Evolutionary conservation across 2,329 filamentous ascomycete genomes (phyloP).

Genomic region (Sordariomycetes sp.): DNA sequence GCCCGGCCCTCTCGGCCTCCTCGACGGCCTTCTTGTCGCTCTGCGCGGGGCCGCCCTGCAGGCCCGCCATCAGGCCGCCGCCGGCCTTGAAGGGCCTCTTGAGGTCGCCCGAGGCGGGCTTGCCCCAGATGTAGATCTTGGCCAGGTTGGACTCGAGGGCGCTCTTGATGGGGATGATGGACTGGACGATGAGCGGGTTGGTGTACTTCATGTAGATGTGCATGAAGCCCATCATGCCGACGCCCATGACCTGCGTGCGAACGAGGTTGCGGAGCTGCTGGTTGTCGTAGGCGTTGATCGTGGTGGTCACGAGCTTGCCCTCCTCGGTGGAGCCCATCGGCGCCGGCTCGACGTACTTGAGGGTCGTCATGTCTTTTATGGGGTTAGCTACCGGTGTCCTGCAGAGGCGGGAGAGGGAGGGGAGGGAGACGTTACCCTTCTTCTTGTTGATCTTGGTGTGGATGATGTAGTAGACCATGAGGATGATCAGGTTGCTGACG

Average conservation of each 20-base stretch:
- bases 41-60: constrained; percentile 65
- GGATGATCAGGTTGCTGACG: constrained; percentile 68
- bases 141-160: constrained; percentile 90
- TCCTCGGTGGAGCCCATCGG: constrained; percentile 90
- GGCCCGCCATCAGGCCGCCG: constrained; percentile 71
- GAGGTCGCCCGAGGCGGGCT: constrained; percentile 79
- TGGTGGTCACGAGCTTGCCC: constrained; percentile 92
- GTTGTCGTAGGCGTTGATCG: constrained; percentile 88
- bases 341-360: constrained; percentile 97
- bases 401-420: background rate
- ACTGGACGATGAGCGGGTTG: constrained; percentile 97
- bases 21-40: constrained; percentile 88
- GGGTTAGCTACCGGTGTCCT: background rate
- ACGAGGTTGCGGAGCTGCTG: constrained; percentile 72
- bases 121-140: constrained; percentile 88
- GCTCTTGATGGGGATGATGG: constrained; percentile 93
- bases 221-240: constrained; percentile 98
- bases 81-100: constrained; percentile 91
- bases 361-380: constrained; percentile 76
- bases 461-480: constrained; percentile 74
- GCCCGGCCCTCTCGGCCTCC: constrained; percentile 64
- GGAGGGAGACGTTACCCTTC: constrained; percentile 62
- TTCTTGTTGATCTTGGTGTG: constrained; percentile 84
- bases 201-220: constrained; percentile 99
- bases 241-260: constrained; percentile 88